Evolutionary conservation across 805 yeast species (phyloP), one percentile per base, ranked within the genome.

Genomic region (Candida awuae): DNA sequence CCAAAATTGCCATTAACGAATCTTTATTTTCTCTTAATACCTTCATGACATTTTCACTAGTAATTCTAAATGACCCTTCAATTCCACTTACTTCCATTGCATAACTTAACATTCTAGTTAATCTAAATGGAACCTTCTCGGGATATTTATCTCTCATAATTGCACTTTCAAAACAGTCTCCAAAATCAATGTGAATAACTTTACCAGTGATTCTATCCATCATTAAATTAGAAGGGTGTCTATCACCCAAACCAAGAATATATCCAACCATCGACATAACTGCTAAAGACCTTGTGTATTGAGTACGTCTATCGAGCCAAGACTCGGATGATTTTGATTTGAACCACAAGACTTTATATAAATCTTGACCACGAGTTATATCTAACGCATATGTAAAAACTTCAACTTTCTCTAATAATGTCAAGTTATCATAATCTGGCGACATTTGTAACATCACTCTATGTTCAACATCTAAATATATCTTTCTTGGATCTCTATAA

Each of bases 41-140:
- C 45, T 94, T 71, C 97, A 94, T 90, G 4, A 92, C 98, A 60
- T 90, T 88, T 55, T 92, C 97, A 61, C 97, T 84, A 0, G 97
- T 88, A 29, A 92, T 88, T 52, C 97, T 73, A 71, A 85, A 92
- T 26, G 95, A 84, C 3, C 99, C 99, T 61, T 92, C 97, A 46
- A 92, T 87, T 7, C 98, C 98, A 62, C 95, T 84, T 3, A 92
- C 97, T 59, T 94, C 99, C 97, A 92, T 90, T 0, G 97, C 99
- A 59, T 87, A 87, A 17, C 94, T 87, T 48, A 94, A 69, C 99
- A 92, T 92, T 60, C 98, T 70, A 0, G 99, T 92, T 42, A 92
- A 70, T 59, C 99, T 73, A 67, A 92, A 92, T 7, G 99, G 99
- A 18, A 92, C 98, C 59, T 88, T 90, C 54, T 92, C 99, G 0